These are phyloP conservation scores for Darksidea phi DNA, from an alignment of 495 filamentous ascomycete genomes.

Conservation along the genomic window DNA sequence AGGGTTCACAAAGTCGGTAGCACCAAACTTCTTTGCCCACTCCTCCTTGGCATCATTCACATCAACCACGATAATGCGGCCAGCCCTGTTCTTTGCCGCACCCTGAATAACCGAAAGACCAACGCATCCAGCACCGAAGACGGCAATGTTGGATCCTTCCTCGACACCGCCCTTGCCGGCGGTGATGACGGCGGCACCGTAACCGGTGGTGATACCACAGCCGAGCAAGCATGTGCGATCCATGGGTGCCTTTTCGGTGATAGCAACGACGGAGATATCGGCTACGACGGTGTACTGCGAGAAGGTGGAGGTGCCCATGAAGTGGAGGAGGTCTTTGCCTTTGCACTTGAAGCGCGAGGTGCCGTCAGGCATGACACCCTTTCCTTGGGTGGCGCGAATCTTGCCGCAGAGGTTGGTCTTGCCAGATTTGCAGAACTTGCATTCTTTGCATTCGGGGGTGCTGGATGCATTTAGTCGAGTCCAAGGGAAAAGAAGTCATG, in stretches of 20 bases:
- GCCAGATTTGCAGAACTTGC: conserved; percentile 99
- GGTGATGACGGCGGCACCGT: conserved; percentile 91
- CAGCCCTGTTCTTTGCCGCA: conserved; percentile 80
- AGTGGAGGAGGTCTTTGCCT: conserved; percentile 91
- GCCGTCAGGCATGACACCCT: conserved; percentile 96
- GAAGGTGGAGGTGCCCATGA: conserved; percentile 99
- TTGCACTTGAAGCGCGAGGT: conserved; percentile 93
- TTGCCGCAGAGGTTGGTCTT: conserved; percentile 99
- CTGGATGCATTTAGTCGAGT: conserved; percentile 46
- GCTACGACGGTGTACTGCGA: conserved; percentile 98
- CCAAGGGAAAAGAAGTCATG: background rate
- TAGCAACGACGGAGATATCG: conserved; percentile 95
- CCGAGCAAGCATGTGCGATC: conserved; percentile 94
- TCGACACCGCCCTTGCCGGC: conserved; percentile 69
- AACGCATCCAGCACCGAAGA: conserved; percentile 96
- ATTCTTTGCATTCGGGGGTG: conserved; percentile 94
- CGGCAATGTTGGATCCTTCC: conserved; percentile 82
- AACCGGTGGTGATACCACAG: conserved; percentile 97
- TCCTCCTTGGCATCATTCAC: conserved; percentile 89
- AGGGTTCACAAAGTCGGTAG: conserved; percentile 96
- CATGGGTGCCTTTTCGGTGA: conserved; percentile 87
- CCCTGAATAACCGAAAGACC: conserved; percentile 94
- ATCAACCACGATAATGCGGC: conserved; percentile 92
- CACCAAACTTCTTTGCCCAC: conserved; percentile 91
- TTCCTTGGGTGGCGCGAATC: conserved; percentile 94